Evolutionary conservation across 352 stramenopile species (phyloP).

Genomic region (Elongisporangium prolatum): DNA sequence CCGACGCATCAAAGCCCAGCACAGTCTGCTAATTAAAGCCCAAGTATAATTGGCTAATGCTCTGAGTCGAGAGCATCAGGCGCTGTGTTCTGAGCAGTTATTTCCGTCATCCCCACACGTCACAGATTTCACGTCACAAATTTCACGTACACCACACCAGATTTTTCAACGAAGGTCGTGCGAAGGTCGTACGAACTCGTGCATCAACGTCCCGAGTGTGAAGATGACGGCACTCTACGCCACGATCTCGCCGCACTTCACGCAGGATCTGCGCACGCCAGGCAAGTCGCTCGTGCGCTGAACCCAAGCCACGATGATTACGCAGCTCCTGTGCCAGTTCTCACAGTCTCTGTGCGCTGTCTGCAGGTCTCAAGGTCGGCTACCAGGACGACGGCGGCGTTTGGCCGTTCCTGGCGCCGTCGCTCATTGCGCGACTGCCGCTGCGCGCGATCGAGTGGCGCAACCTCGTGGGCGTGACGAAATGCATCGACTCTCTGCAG

Average conservation of each 20-base stretch:
- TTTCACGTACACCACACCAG: neutral
- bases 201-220: neutral
- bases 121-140: constrained; percentile 1
- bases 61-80: neutral
- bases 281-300: constrained; percentile 5
- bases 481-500: constrained; percentile 57
- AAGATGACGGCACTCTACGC: constrained; percentile 66
- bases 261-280: constrained; percentile 54
- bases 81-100: neutral
- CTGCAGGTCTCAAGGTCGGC: constrained; percentile 50
- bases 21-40: neutral
- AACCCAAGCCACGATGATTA: neutral
- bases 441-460: constrained; percentile 77
- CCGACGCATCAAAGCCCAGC: neutral
- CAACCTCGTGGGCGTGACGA: constrained; percentile 72
- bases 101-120: neutral
- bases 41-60: neutral
- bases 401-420: constrained; percentile 76
- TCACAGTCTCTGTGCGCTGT: neutral
- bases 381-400: constrained; percentile 70
- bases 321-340: neutral
- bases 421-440: constrained; percentile 54
- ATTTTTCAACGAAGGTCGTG: neutral
- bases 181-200: neutral
- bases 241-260: constrained; percentile 65